Conservation (phyloP, 768 basidiomycete genomes). For the Boletus reticuloceps region DNA sequence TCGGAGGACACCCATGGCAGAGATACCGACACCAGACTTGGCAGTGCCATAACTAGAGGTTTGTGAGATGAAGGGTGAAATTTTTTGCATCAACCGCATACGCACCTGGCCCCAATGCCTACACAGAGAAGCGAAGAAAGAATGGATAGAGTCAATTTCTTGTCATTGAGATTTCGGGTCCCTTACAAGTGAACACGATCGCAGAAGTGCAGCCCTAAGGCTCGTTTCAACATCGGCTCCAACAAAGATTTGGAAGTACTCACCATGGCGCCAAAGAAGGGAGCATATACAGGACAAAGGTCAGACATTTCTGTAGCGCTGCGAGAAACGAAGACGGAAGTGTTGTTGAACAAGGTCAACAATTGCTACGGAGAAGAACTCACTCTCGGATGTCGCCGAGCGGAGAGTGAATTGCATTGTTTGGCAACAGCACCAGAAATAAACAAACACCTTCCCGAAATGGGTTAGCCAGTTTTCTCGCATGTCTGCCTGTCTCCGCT, state of each 20-base stretch:
- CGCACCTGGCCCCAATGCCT: slow-evolving; percentile 88
- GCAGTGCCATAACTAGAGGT: slow-evolving; percentile 91
- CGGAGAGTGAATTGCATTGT: slow-evolving; percentile 26
- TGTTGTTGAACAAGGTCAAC: slow-evolving; percentile 7
- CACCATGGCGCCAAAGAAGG: slow-evolving; percentile 97
- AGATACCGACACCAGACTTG: slow-evolving; percentile 97
- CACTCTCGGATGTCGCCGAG: slow-evolving; percentile 19
- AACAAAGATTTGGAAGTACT: slow-evolving; percentile 25
- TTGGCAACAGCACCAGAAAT: slow-evolving; percentile 29
- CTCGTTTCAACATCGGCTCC: slow-evolving; percentile 7
- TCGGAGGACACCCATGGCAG: slow-evolving; percentile 96
- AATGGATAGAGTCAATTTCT: neutral
- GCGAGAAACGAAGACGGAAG: neutral
- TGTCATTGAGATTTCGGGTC: slow-evolving; percentile 1
- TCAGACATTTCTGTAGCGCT: slow-evolving; percentile 55
- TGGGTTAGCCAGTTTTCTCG: neutral
- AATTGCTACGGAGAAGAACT: neutral
- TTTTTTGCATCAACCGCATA: neutral
- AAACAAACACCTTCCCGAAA: slow-evolving; percentile 27
- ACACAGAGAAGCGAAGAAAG: neutral
- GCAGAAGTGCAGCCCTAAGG: slow-evolving; percentile 90
- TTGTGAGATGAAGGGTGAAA: neutral
- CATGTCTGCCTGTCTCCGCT: slow-evolving; percentile 71
- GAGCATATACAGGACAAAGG: slow-evolving; percentile 91
- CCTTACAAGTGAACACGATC: slow-evolving; percentile 95